Evolutionary conservation across 805 yeast species (phyloP).

Genomic region (Candida sphagnicola): DNA sequence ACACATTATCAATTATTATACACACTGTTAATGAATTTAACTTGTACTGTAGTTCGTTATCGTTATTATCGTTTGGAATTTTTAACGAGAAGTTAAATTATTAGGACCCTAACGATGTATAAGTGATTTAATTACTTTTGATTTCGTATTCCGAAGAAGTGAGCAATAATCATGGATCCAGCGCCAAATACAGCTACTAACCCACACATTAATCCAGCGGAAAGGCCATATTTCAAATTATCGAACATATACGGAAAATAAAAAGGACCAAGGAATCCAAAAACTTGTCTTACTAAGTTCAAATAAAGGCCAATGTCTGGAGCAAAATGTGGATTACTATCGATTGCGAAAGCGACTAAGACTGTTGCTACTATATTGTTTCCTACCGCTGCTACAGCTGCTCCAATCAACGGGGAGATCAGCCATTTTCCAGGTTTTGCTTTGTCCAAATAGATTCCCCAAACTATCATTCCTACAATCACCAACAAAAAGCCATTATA

Average conservation of each 20-base stretch:
- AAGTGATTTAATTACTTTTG: background rate
- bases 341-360: slow-evolving; percentile 18
- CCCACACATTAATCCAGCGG: slow-evolving; percentile 10
- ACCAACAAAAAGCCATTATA: slow-evolving; percentile 16
- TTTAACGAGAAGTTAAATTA: too few species aligned
- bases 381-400: slow-evolving; percentile 20
- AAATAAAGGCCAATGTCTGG: slow-evolving; percentile 17
- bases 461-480: slow-evolving; percentile 18
- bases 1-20: too few species aligned
- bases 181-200: slow-evolving; percentile 7
- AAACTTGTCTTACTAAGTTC: slow-evolving; percentile 16
- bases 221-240: slow-evolving; percentile 10
- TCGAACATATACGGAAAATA: slow-evolving; percentile 21
- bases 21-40: too few species aligned
- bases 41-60: too few species aligned
- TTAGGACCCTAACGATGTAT: too few species aligned
- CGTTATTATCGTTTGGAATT: too few species aligned
- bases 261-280: slow-evolving; percentile 24
- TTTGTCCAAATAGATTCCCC: slow-evolving; percentile 16
- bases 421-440: slow-evolving; percentile 14
- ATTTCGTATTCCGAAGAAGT: slow-evolving; percentile 6
- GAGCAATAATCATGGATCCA: slow-evolving; percentile 3
- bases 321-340: slow-evolving; percentile 13
- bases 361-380: slow-evolving; percentile 20
- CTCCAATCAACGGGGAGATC: slow-evolving; percentile 18